Evolutionary conservation across 106 monocot genomes (phyloP).

Genomic region (Dioscorea zingiberensis): DNA sequence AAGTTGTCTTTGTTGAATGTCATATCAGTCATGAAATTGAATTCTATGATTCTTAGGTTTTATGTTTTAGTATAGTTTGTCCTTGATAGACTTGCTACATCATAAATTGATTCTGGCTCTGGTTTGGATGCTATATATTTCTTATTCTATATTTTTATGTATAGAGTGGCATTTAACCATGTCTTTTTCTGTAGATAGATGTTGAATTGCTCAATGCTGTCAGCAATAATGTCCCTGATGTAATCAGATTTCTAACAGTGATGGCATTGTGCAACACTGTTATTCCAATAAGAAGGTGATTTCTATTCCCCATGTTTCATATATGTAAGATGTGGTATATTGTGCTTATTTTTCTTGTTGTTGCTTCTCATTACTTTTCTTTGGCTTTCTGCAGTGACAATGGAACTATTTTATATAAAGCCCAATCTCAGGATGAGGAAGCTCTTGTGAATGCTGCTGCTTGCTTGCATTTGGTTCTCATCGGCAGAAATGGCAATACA

Average conservation of each 20-base stretch:
- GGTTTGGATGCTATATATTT: neutral
- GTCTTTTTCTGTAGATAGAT: slow-evolving; percentile 57
- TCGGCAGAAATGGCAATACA: slow-evolving; percentile 50
- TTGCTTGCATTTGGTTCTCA: slow-evolving; percentile 65
- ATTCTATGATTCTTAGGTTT: too few relatives aligned
- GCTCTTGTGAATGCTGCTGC: slow-evolving; percentile 93
- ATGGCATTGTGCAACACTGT: slow-evolving; percentile 98
- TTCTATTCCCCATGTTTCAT: neutral
- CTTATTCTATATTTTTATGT: neutral
- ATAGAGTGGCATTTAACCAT: slow-evolving; percentile 11
- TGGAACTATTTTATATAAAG: slow-evolving; percentile 66
- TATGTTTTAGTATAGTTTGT: too few relatives aligned
- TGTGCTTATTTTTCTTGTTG: neutral
- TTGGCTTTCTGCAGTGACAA: slow-evolving; percentile 29
- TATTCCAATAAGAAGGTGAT: slow-evolving; percentile 72
- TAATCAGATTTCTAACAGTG: slow-evolving; percentile 76
- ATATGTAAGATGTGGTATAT: neutral
- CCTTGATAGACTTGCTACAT: neutral
- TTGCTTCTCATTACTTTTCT: neutral
- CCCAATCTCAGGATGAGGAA: slow-evolving; percentile 98
- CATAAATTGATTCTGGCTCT: too few relatives aligned
- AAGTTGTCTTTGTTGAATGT: too few relatives aligned
- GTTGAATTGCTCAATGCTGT: slow-evolving; percentile 73
- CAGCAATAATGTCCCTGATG: slow-evolving; percentile 46
- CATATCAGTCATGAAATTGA: too few relatives aligned